A percentile compares a stretch with the other conserved stretches of the same genome.
Conservation (phyloP, 2,329 filamentous ascomycete species). For the Ophiostoma triangulosporum region DNA sequence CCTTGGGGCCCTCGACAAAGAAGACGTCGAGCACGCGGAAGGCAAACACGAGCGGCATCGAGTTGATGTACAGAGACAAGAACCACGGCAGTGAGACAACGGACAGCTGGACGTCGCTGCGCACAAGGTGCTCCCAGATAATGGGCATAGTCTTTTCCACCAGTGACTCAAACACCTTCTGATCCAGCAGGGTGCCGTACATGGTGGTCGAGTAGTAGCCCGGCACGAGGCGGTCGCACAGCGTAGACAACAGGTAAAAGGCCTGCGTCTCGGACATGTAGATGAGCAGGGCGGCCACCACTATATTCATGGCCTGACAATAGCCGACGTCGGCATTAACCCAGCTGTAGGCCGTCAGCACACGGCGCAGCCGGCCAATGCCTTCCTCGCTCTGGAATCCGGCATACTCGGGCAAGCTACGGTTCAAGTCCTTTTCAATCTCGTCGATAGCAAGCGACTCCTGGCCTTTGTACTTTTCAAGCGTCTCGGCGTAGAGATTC, state of each 20-base stretch:
- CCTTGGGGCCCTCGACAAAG: slow-evolving; percentile 94
- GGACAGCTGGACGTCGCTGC: slow-evolving; percentile 90
- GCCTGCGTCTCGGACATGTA: slow-evolving; percentile 96
- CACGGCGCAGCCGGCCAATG: slow-evolving; percentile 75
- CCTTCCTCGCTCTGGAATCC: slow-evolving; percentile 95
- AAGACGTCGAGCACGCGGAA: slow-evolving; percentile 96
- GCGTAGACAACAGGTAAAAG: slow-evolving; percentile 80
- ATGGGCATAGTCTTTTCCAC: slow-evolving; percentile 99
- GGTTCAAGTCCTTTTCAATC: slow-evolving; percentile 96
- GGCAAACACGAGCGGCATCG: slow-evolving; percentile 95
- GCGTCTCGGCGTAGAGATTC: slow-evolving; percentile 67
- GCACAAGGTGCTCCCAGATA: slow-evolving; percentile 94
- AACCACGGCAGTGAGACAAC: slow-evolving; percentile 98
- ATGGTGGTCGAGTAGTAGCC: slow-evolving; percentile 98
- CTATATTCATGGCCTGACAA: slow-evolving; percentile 99
- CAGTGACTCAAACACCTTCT: slow-evolving; percentile 91
- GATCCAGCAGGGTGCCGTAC: slow-evolving; percentile 94
- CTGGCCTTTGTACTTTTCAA: slow-evolving; percentile 68
- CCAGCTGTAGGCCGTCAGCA: slow-evolving; percentile 96
- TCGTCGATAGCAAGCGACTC: slow-evolving; percentile 95
- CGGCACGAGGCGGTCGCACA: slow-evolving; percentile 85
- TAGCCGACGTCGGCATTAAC: slow-evolving; percentile 91
- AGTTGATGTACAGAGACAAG: slow-evolving; percentile 95
- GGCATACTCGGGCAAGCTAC: slow-evolving; percentile 91
- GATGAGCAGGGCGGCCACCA: slow-evolving; percentile 92